A percentile compares a stretch with the other conserved stretches of the same genome.
phyloP scores from a whole-genome alignment of 163 green algal genomes.

The Dunaliella salina region DNA sequence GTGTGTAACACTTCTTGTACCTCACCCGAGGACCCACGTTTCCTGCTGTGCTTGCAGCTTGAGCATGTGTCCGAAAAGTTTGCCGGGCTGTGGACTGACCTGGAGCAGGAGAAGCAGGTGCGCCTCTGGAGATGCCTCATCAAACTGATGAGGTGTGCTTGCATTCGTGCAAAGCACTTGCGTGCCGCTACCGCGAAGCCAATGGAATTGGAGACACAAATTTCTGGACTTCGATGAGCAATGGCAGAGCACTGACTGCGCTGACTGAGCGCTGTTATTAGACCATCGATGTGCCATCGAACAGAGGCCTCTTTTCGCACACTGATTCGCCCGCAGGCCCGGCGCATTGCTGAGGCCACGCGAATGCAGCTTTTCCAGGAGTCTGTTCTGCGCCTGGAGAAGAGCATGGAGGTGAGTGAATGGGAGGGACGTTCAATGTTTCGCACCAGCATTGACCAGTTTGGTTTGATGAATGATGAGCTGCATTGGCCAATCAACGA shows the following conservation, averaged over 20 bases:
- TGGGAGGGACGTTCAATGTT: background rate
- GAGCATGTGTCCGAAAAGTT: conserved; percentile 69
- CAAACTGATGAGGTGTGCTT: too few relatives aligned
- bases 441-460: background rate
- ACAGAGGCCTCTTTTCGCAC: background rate
- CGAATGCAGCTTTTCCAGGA: conserved; percentile 54
- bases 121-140: background rate
- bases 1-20: background rate
- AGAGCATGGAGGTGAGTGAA: conserved; percentile 56
- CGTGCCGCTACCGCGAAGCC: too few relatives aligned
- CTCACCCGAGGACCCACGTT: background rate
- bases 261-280: background rate
- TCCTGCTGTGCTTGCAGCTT: conserved; percentile 27
- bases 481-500: too few relatives aligned
- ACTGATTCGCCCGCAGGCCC: conserved; percentile 39
- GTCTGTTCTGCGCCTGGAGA: conserved; percentile 55
- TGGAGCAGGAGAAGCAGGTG: conserved; percentile 70
- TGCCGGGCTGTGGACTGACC: conserved; percentile 61
- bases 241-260: too few relatives aligned
- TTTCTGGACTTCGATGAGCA: too few relatives aligned
- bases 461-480: too few relatives aligned
- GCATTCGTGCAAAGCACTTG: too few relatives aligned
- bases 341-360: conserved; percentile 44
- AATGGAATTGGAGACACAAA: too few relatives aligned
- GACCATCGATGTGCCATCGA: background rate